Conservation (phyloP, 768 basidiomycete species). For the Auriculariales sp. region DNA sequence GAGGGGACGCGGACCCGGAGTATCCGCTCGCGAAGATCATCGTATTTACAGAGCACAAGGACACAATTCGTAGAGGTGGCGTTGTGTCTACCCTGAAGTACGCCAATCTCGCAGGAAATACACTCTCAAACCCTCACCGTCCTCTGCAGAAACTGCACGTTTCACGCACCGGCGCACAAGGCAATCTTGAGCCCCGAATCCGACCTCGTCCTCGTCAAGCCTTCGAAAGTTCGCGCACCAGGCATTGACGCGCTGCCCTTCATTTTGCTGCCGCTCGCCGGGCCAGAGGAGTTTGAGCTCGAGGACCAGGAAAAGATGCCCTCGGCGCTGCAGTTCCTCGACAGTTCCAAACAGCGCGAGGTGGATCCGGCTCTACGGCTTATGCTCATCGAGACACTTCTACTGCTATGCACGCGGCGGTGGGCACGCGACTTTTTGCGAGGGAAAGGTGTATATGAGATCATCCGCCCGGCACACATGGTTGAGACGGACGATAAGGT, state of each 20-base stretch:
- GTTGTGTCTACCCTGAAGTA: slow-evolving; percentile 82
- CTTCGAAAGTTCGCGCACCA: slow-evolving; percentile 42
- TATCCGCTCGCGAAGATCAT: slow-evolving; percentile 75
- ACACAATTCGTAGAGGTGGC: slow-evolving; percentile 76
- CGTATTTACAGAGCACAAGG: slow-evolving; percentile 79
- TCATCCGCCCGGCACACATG: slow-evolving; percentile 65
- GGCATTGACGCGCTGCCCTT: slow-evolving; percentile 78
- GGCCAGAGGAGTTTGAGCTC: slow-evolving; percentile 87
- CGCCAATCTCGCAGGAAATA: slow-evolving; percentile 12
- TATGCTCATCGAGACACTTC: slow-evolving; percentile 77
- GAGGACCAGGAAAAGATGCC: slow-evolving; percentile 91
- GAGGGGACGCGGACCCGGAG: slow-evolving; percentile 35
- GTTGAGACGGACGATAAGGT: slow-evolving; percentile 71
- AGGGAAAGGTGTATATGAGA: slow-evolving; percentile 70
- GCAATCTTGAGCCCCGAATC: slow-evolving; percentile 59
- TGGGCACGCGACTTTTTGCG: slow-evolving; percentile 79
- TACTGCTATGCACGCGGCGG: slow-evolving; percentile 77
- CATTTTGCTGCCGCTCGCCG: slow-evolving; percentile 80
- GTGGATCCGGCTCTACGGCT: slow-evolving; percentile 59
- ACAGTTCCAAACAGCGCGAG: slow-evolving; percentile 73
- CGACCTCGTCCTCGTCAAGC: slow-evolving; percentile 36
- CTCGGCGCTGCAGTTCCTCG: slow-evolving; percentile 73
- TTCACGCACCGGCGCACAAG: slow-evolving; percentile 50
- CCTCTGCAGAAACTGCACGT: slow-evolving; percentile 56
- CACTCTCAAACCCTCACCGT: slow-evolving; percentile 1